These are phyloP conservation scores for Xenosphaeropsis pyriputrescens DNA, from an alignment of 2,329 filamentous ascomycete genomes.

Conservation along the genomic window DNA sequence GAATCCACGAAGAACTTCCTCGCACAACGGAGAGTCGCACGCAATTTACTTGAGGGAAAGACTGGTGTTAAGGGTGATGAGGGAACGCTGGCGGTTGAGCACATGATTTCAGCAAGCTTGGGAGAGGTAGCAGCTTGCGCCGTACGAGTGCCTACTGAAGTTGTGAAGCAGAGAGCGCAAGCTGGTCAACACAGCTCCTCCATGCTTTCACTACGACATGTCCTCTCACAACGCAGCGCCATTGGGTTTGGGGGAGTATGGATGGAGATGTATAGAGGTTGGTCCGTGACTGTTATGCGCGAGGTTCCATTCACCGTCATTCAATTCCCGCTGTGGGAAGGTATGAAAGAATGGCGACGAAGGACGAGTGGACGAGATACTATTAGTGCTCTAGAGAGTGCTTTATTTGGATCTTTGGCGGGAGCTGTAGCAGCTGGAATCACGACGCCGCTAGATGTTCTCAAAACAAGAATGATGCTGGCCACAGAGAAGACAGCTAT, in stretches of 20 bases:
- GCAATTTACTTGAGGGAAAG: slow-evolving; percentile 17
- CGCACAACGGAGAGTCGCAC: slow-evolving; percentile 14
- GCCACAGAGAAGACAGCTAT: slow-evolving; percentile 51
- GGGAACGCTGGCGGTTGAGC: slow-evolving; percentile 29
- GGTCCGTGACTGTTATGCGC: slow-evolving; percentile 81
- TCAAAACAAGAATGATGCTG: slow-evolving; percentile 96
- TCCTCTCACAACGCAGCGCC: slow-evolving; percentile 34
- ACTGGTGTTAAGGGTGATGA: slow-evolving; percentile 18
- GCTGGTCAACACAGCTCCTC: slow-evolving; percentile 67
- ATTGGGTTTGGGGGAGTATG: slow-evolving; percentile 45
- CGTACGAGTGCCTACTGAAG: slow-evolving; percentile 86
- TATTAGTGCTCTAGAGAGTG: slow-evolving; percentile 64
- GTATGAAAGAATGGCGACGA: slow-evolving; percentile 61
- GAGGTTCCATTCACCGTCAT: slow-evolving; percentile 97
- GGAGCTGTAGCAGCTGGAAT: slow-evolving; percentile 76
- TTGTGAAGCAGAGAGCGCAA: slow-evolving; percentile 93
- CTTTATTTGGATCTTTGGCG: slow-evolving; percentile 67
- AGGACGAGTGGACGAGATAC: slow-evolving; percentile 18
- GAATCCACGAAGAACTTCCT: slow-evolving; percentile 54
- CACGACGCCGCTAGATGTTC: slow-evolving; percentile 87
- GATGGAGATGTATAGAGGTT: slow-evolving; percentile 80
- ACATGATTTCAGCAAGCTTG: slow-evolving; percentile 74
- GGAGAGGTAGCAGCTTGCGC: slow-evolving; percentile 90
- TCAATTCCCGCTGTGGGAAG: slow-evolving; percentile 96
- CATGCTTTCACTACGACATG: slow-evolving; percentile 51